These are phyloP conservation scores for Aspergillus unguis DNA, from an alignment of 2,329 filamentous ascomycete species.

Conservation along the genomic window DNA sequence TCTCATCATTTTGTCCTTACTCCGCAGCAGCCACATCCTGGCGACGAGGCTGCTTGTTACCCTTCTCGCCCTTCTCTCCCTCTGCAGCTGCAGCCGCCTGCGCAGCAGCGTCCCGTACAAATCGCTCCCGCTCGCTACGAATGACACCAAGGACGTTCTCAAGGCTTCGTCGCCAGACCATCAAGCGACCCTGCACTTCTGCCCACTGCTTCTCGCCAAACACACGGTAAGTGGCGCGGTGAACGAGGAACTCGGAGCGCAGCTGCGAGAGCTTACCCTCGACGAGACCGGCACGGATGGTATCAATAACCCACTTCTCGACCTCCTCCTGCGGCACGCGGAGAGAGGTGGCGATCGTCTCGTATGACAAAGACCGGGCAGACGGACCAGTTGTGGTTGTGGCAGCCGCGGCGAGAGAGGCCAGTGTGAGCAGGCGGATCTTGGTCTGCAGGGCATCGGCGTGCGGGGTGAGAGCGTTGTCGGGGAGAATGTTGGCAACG, in stretches of 20 bases:
- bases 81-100: constrained; percentile 39
- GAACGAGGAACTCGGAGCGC: constrained; percentile 88
- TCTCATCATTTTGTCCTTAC: constrained; percentile 5
- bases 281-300: constrained; percentile 90
- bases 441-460: constrained; percentile 82
- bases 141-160: constrained; percentile 75
- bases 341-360: constrained; percentile 76
- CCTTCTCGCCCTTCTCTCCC: constrained; percentile 33
- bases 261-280: constrained; percentile 95
- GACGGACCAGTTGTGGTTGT: constrained; percentile 66
- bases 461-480: constrained; percentile 74
- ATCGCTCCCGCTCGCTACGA: constrained; percentile 75
- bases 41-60: constrained; percentile 30
- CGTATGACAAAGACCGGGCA: constrained; percentile 84
- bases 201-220: constrained; percentile 98
- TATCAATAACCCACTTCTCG: constrained; percentile 98
- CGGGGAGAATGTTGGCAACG: constrained; percentile 60
- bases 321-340: constrained; percentile 80
- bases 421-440: constrained; percentile 92
- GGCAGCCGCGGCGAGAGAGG: constrained; percentile 79
- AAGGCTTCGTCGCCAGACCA: constrained; percentile 85
- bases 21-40: constrained; percentile 30
- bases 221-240: constrained; percentile 92
- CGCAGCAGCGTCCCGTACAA: constrained; percentile 58
- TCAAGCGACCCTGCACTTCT: constrained; percentile 84